A percentile compares a stretch with the other conserved stretches of the same genome.
Conservation (phyloP, 2,329 filamentous ascomycete genomes). For the Coniochaeta pulveracea region DNA sequence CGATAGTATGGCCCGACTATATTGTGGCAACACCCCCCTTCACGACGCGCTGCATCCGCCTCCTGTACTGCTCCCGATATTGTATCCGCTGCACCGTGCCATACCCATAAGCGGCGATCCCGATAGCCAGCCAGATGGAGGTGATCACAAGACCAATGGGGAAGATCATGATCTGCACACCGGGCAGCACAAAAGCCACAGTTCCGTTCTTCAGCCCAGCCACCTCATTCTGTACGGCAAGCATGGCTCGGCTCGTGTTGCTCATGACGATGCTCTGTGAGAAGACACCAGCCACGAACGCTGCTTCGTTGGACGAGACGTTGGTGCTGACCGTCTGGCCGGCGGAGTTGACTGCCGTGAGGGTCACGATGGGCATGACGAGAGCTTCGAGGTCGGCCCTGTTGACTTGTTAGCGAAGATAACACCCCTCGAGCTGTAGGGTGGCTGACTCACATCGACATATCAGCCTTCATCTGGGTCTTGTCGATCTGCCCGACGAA, state of each 20-base stretch:
- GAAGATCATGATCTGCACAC: slow-evolving; percentile 56
- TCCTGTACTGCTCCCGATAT: slow-evolving; percentile 52
- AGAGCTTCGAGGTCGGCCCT: slow-evolving; percentile 50
- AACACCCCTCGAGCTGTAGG: neutral
- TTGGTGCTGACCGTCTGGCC: slow-evolving; percentile 47
- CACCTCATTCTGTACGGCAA: slow-evolving; percentile 36
- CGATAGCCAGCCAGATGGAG: slow-evolving; percentile 47
- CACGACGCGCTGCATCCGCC: slow-evolving; percentile 30
- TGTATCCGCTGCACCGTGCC: slow-evolving; percentile 57
- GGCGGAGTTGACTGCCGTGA: slow-evolving; percentile 42
- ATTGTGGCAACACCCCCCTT: slow-evolving; percentile 19
- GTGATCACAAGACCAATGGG: slow-evolving; percentile 60
- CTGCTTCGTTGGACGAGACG: slow-evolving; percentile 58
- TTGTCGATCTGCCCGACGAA: slow-evolving; percentile 59
- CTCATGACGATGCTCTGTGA: slow-evolving; percentile 44
- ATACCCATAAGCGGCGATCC: slow-evolving; percentile 44
- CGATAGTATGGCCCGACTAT: too few relatives aligned
- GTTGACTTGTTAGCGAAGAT: too few relatives aligned
- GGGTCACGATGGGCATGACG: slow-evolving; percentile 56
- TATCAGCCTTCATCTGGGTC: slow-evolving; percentile 37
- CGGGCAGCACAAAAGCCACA: slow-evolving; percentile 58
- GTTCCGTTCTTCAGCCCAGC: slow-evolving; percentile 35
- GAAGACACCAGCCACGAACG: slow-evolving; percentile 62
- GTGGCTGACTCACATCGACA: slow-evolving; percentile 46
- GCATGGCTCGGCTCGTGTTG: slow-evolving; percentile 32